Evolutionary conservation across 202 grass and related monocot species (phyloP), one percentile per base, ranked within the genome.

Genomic region (Schoenoplectus tabernaemontani): DNA sequence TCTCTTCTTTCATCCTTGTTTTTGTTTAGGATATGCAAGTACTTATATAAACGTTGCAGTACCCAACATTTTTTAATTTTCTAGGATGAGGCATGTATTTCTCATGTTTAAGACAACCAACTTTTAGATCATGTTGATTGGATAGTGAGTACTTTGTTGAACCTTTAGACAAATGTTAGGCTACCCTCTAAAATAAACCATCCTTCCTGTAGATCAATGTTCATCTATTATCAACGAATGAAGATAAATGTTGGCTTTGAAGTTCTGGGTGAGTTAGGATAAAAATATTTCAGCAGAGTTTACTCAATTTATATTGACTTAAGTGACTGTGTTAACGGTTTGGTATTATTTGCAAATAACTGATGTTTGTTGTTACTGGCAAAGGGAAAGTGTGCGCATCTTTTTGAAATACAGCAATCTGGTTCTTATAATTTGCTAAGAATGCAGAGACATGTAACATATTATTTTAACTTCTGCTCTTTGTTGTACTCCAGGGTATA

Each of bases 401-500:
- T 54, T 34, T 75, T 32, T 75, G 71, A 75, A 75, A 75, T 56
- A 19, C 30, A 36, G 48, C 71, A 19, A 56, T 19, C 3, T 54
- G 13, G 8, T 56, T 17, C 13, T 54, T 26, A 48, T 78, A 5
- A 41, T 32, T 84, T 56, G 23, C 51, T 81, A 15, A 59, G 34
- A 36, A 41, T 42, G 43, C 36, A 60, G 48, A 80, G 50, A 43
- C 38, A 13, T 28, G 50, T 50, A 59, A 57, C 19, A 13, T 43
- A 75, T 56, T 22, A 15, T 54, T 75, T 72, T 56, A 33, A 75
- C 28, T 37, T 75, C 36, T 53, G 24, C 2, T 51, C 62, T 19
- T 10, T 64, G 4, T 47, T 38, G 73, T 32, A 19, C 78, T 60
- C 38, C 11, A 99, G 92, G 80, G 77, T 11, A 89, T 92, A 65